These are phyloP conservation scores for Dinochytrium kinnereticum DNA, from an alignment of 371 early-diverging fungal genomes.

Conservation along the genomic window DNA sequence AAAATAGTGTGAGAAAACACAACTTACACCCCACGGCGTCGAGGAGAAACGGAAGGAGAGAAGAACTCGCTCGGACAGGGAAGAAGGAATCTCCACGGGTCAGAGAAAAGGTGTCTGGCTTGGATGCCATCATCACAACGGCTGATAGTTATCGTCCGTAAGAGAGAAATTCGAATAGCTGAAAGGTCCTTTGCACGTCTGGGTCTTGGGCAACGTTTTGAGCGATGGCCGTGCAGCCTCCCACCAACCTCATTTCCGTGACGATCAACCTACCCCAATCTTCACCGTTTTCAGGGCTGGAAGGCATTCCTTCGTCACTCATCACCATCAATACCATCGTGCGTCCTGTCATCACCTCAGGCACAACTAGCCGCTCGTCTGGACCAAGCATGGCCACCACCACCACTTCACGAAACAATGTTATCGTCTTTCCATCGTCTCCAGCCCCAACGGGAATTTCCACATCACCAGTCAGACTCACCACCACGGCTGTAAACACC, in stretches of 20 bases:
- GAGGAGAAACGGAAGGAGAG: no score
- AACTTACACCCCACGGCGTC: no score
- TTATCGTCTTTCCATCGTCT: neutral
- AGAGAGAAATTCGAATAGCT: no score
- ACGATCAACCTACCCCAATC: slow-evolving; percentile 1
- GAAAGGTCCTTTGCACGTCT: no score
- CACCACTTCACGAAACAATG: neutral
- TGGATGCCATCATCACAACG: no score
- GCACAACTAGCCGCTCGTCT: no score
- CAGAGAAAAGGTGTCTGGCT: no score
- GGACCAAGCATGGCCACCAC: neutral
- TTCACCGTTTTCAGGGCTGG: neutral
- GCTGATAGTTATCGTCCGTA: no score
- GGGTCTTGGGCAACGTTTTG: no score
- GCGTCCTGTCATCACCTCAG: neutral
- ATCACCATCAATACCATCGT: neutral
- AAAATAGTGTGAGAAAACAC: no score
- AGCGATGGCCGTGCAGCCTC: neutral
- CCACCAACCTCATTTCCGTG: neutral
- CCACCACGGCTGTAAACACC: neutral
- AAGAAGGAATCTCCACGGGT: no score
- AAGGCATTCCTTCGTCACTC: neutral
- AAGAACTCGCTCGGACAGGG: no score
- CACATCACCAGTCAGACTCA: neutral
- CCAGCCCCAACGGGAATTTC: neutral